A percentile compares a stretch with the other conserved stretches of the same genome.
Conservation (phyloP, 192 early-diverging fungal species). For the Backusella tuberculispora region DNA sequence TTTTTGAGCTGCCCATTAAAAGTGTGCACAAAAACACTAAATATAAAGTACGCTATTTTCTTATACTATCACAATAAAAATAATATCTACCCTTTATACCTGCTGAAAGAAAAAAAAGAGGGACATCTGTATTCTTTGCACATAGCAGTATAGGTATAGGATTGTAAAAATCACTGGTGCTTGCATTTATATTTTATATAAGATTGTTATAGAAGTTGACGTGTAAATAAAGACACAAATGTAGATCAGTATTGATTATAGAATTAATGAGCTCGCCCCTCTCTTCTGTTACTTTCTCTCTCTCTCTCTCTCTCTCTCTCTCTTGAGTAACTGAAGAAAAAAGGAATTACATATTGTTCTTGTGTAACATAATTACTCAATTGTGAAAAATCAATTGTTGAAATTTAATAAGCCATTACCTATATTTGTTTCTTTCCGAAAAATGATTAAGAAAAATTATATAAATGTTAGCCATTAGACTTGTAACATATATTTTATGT, state of each 20-base stretch:
- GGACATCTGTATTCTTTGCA: no score
- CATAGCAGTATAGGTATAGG: no score
- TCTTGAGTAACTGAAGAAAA: neutral
- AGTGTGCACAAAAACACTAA: neutral
- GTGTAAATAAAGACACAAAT: neutral
- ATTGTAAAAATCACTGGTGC: no score
- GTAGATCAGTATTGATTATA: neutral
- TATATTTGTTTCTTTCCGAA: neutral
- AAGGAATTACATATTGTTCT: neutral
- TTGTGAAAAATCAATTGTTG: no score
- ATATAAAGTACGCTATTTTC: neutral
- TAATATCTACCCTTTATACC: neutral
- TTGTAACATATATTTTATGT: neutral
- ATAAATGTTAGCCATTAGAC: neutral
- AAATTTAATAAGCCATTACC: neutral
- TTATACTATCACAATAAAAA: neutral
- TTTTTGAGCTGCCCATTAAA: conserved; percentile 5
- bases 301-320: neutral
- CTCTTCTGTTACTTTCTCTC: neutral
- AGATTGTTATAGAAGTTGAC: neutral
- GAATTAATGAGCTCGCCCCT: neutral
- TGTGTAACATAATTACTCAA: no score
- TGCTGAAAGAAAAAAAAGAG: no score
- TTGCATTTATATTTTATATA: neutral
- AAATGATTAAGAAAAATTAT: neutral